Evolutionary conservation across 2,329 filamentous ascomycete genomes (phyloP).

Genomic region (Aspergillus sp.): DNA sequence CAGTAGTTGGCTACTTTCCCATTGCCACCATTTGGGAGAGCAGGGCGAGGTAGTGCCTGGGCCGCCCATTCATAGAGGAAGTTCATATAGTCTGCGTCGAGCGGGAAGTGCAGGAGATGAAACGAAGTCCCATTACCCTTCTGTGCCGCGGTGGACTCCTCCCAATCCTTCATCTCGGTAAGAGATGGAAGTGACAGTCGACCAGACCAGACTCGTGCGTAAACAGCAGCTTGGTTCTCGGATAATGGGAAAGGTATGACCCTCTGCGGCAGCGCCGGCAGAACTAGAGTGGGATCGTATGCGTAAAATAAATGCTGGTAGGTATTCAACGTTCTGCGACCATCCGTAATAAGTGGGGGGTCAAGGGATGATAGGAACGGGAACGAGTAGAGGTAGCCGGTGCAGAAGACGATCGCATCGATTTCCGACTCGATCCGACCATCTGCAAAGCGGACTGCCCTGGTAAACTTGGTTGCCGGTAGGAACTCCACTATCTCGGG

Average conservation of each 20-base stretch:
- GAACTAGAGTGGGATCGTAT: slow-evolving; percentile 72
- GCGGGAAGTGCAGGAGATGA: slow-evolving; percentile 54
- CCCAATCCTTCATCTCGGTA: slow-evolving; percentile 70
- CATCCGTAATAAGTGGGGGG: slow-evolving; percentile 64
- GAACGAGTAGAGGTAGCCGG: slow-evolving; percentile 82
- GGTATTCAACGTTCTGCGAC: slow-evolving; percentile 67
- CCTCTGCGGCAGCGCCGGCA: slow-evolving; percentile 73
- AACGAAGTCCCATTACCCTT: slow-evolving; percentile 52
- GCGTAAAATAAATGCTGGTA: slow-evolving; percentile 81
- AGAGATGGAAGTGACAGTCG: slow-evolving; percentile 62
- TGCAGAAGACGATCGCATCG: slow-evolving; percentile 81
- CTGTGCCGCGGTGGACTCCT: slow-evolving; percentile 43
- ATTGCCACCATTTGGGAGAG: slow-evolving; percentile 43
- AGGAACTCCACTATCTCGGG: slow-evolving; percentile 56
- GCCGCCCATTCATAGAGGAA: slow-evolving; percentile 44
- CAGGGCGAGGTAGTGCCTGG: slow-evolving; percentile 34
- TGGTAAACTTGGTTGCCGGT: slow-evolving; percentile 51
- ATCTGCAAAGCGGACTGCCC: slow-evolving; percentile 66
- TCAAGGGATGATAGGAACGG: slow-evolving; percentile 63
- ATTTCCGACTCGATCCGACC: slow-evolving; percentile 65
- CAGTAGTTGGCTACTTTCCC: slow-evolving; percentile 72
- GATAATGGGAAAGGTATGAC: slow-evolving; percentile 85
- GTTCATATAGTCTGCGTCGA: slow-evolving; percentile 48
- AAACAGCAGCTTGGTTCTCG: slow-evolving; percentile 74
- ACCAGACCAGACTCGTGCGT: slow-evolving; percentile 76